Evolutionary conservation across 2,329 filamentous ascomycete genomes (phyloP).

Genomic region (Phyllosticta capitalensis): DNA sequence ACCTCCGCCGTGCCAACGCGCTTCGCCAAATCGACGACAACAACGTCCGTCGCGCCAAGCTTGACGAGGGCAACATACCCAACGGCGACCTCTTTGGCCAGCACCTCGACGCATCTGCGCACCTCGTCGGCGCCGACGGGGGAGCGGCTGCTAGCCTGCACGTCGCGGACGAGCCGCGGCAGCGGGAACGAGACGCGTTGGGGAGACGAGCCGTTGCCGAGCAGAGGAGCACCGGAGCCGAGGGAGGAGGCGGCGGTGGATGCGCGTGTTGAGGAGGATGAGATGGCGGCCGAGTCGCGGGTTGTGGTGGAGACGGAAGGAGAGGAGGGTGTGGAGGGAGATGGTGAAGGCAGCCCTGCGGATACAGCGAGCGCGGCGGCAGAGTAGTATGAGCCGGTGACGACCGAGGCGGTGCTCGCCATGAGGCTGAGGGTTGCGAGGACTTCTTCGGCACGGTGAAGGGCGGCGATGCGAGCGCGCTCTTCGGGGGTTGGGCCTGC

Average conservation of each 20-base stretch:
- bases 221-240: neutral
- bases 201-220: conserved; percentile 18
- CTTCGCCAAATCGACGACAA: conserved; percentile 30
- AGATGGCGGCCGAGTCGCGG: neutral
- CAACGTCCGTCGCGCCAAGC: conserved; percentile 32
- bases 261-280: neutral
- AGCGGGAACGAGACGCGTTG: conserved; percentile 36
- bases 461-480: conserved; percentile 36
- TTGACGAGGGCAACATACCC: conserved; percentile 33
- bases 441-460: conserved; percentile 39
- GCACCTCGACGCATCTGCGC: conserved; percentile 32
- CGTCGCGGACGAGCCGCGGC: conserved; percentile 30
- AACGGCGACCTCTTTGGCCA: conserved; percentile 35
- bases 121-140: conserved; percentile 38
- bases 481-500: conserved; percentile 32
- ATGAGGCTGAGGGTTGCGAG: conserved; percentile 34
- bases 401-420: conserved; percentile 18
- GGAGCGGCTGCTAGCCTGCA: conserved; percentile 37
- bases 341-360: neutral
- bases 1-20: conserved; percentile 24
- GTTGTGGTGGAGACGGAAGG: neutral
- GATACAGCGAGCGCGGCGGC: neutral
- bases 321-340: neutral
- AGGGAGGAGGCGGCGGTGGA: neutral
- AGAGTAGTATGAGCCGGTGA: conserved; percentile 12